A percentile compares a stretch with the other conserved stretches of the same genome.
phyloP scores from a whole-genome alignment of 2,329 filamentous ascomycete species.

The Xylariales sp. region DNA sequence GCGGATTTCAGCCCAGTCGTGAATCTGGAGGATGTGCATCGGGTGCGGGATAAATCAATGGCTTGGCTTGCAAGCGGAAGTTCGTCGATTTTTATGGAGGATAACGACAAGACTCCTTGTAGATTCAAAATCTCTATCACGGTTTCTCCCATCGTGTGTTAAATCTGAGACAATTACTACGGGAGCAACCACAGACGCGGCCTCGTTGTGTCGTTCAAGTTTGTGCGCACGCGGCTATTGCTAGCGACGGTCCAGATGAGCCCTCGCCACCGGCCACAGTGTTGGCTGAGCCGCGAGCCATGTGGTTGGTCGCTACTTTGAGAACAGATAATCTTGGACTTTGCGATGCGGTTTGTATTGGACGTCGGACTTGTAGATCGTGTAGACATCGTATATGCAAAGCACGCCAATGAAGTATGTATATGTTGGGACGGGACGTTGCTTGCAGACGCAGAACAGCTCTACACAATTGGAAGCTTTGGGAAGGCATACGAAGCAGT shows the following conservation, averaged over 20 bases:
- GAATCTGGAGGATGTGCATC: background rate
- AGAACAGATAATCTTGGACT: too few relatives aligned
- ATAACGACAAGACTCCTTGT: slow-evolving; percentile 44
- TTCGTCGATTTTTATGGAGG: slow-evolving; percentile 33
- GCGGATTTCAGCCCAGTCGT: too few relatives aligned
- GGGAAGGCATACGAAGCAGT: too few relatives aligned
- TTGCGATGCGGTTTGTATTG: too few relatives aligned
- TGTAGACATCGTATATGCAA: too few relatives aligned
- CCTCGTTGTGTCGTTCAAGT: slow-evolving; percentile 36
- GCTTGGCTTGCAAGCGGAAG: background rate
- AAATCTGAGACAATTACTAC: slow-evolving; percentile 35
- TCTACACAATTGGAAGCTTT: too few relatives aligned
- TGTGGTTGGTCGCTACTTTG: too few relatives aligned
- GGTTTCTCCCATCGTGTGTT: slow-evolving; percentile 25
- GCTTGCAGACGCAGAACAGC: too few relatives aligned
- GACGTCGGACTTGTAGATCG: too few relatives aligned
- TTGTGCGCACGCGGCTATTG: slow-evolving; percentile 12
- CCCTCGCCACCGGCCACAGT: background rate
- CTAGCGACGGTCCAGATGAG: slow-evolving; percentile 1
- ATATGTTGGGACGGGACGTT: too few relatives aligned
- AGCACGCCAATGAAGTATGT: too few relatives aligned
- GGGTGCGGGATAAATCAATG: background rate
- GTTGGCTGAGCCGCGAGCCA: slow-evolving; percentile 1
- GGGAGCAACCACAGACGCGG: slow-evolving; percentile 30
- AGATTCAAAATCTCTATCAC: slow-evolving; percentile 32